phyloP scores from a whole-genome alignment of 345 rosid species.

The Bruguiera sexangula region DNA sequence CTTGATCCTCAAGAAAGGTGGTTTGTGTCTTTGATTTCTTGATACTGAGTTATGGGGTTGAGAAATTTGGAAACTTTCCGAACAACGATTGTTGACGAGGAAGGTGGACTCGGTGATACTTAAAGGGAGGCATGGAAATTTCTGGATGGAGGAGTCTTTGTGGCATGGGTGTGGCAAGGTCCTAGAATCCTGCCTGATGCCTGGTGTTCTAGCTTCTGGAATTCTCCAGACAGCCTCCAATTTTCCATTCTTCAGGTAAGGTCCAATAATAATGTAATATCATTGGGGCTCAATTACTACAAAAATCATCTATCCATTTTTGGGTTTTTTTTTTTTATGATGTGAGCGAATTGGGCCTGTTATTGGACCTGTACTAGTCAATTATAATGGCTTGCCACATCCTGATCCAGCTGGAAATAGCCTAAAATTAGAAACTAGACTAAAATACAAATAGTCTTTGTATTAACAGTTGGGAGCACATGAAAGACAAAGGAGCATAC shows the following conservation, averaged over 20 bases:
- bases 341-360: background rate
- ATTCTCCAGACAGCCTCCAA: slow-evolving; percentile 19
- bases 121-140: slow-evolving; percentile 26
- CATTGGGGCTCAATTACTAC: no score
- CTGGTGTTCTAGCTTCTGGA: slow-evolving; percentile 21
- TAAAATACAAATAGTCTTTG: no score
- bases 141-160: slow-evolving; percentile 22
- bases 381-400: no score
- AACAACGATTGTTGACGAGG: background rate
- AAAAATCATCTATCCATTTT: no score
- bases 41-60: background rate
- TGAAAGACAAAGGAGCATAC: no score
- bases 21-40: background rate
- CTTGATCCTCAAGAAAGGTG: background rate
- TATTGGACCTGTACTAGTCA: background rate
- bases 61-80: background rate
- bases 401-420: no score
- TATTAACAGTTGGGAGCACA: no score
- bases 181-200: background rate
- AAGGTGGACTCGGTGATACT: background rate
- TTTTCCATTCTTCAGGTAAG: no score
- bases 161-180: background rate
- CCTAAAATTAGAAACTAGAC: no score
- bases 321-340: background rate
- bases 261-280: no score